Base-by-base conservation (phyloP, 768 basidiomycete genomes). In the Rhizopogon vulgaris region DNA sequence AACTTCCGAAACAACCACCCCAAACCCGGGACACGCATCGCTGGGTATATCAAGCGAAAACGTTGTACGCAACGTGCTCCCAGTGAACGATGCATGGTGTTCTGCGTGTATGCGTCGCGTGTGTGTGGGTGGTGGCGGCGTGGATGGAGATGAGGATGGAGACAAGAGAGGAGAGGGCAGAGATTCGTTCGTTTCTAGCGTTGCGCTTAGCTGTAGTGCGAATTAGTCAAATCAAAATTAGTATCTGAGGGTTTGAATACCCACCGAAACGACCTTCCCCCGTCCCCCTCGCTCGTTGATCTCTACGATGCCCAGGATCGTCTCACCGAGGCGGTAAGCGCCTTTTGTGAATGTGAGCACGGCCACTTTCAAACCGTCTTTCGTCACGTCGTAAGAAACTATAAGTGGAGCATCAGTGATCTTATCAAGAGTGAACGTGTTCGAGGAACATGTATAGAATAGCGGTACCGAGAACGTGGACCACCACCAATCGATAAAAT, bases 301-400 rank as follows among this genome's bases (percentile, higher is more conserved):
- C 62, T 91, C 85, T 22, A 99, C 85, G 0, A 94, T 84, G 3
- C 94, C 95, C 41, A 85, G 70, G 22, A 97, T 83, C 0, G 93
- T 94, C 71, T 99, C 94, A 3, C 95, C 95, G 0, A 97, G 79
- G 17, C 95, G 72, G 67, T 90, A 97, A 0, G 90, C 88, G 38
- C 86, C 84, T 69, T 97, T 97, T 24, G 89, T 83, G 57, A 99
- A 90, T 0, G 94, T 96, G 12, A 99, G 68, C 36, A 90, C 84
- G 6, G 95, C 94, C 52, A 98, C 92, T 38, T 83, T 82, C 36
- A 88, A 79, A 0, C 89, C 92, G 34, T 95, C 91, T 73, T 97
- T 96, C 63, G 85, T 89, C 51, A 97, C 93, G 70, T 97, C 94
- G 68, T 92, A 97, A 1, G 93, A 94, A 37, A 86, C 93, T 95